Evolutionary conservation across 2,329 filamentous ascomycete genomes (phyloP), one percentile per base, ranked within the genome.

Genomic region (Diaporthe vaccinii): DNA sequence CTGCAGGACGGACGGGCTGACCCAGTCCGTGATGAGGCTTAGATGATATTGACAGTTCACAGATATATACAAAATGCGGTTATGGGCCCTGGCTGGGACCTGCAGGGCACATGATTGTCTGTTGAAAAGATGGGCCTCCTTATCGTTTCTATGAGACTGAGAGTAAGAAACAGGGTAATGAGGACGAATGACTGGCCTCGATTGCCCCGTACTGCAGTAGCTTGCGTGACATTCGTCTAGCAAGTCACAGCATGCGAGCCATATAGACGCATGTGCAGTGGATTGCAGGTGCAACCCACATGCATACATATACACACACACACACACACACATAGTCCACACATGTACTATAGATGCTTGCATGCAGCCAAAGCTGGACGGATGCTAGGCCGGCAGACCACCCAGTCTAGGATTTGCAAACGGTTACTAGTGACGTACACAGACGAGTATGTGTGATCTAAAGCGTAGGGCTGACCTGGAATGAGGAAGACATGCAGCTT

Each of bases 11-110:
- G 65, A 41, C 4, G 15, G 65, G 49, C 39, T 68, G 65, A 28
- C 65, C 65, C 65, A 53, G 65, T 28, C 65, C 65, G 65, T 53
- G 46, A 39, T 36, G 28, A 51, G 31, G 31, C 46, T 68, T 68
- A 25, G 22, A 7, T 25, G 20, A 15, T 22, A 25, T 39, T 51
- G 46, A 53, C 46, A 53, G 46, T 68, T 12, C 46, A 15, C 41
- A 53, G 31, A 14, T 39, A 22, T 68, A 15, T 25, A 17, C 28
- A 36, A 9, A 25, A 25, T 36, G 46, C 31, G 22, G 53, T 36
- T 22, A 25, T 36, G 44, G 46, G 20, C 20, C 22, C 46, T 25
- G 22, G 31, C 12, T 6, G 15, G 31, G 8, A 22, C n/a, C 15
- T n/a, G 14, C 12, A 28, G 34, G 22, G 44, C 31, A 53, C 6